These are phyloP conservation scores for Hapsidospora chrysogenum DNA, from an alignment of 495 filamentous ascomycete species.

Conservation along the genomic window DNA sequence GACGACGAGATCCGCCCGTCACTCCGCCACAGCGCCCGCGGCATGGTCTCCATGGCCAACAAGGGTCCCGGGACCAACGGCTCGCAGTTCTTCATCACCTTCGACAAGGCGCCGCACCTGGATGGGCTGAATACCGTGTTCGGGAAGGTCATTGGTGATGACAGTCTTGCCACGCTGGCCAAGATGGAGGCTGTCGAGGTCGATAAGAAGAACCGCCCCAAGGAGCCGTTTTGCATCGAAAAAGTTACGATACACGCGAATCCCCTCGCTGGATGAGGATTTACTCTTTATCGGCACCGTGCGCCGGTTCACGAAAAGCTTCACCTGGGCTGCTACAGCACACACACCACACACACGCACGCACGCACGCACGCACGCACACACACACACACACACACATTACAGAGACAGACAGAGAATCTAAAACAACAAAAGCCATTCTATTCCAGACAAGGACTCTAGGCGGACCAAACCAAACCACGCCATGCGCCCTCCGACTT, in stretches of 20 bases:
- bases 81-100: constrained; percentile 85
- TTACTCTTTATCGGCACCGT: too few species aligned
- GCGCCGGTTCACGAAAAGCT: too few species aligned
- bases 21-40: constrained; percentile 70
- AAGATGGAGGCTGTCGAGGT: constrained; percentile 60
- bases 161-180: constrained; percentile 51
- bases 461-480: too few species aligned
- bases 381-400: too few species aligned
- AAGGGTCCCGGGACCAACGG: constrained; percentile 75
- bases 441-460: too few species aligned
- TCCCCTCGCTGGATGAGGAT: constrained; percentile 67
- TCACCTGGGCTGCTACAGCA: too few species aligned
- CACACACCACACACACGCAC: too few species aligned
- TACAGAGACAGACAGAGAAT: too few species aligned
- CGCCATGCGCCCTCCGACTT: too few species aligned
- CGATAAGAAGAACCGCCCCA: constrained; percentile 83
- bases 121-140: constrained; percentile 93
- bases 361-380: too few species aligned
- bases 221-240: constrained; percentile 51
- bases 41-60: constrained; percentile 89
- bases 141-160: constrained; percentile 55
- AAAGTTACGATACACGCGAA: constrained; percentile 85
- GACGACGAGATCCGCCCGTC: constrained; percentile 87
- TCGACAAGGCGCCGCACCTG: constrained; percentile 74
- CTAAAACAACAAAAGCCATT: too few species aligned